phyloP scores from a whole-genome alignment of 1,284 basidiomycete genomes.

The Entoloma clypeatum region DNA sequence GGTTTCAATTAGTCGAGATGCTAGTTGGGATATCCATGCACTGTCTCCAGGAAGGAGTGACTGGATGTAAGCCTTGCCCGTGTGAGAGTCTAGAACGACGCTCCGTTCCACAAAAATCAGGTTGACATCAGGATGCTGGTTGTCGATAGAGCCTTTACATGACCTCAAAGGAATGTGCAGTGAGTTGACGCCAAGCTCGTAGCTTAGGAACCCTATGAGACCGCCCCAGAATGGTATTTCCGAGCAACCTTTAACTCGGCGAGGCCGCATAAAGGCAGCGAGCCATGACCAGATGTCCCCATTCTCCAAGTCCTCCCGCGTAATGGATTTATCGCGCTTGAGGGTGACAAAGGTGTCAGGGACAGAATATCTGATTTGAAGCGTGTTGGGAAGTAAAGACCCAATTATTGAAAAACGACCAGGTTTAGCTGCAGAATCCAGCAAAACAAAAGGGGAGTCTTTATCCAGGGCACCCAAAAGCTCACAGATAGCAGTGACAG shows the following conservation, averaged over 20 bases:
- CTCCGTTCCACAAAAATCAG: slow-evolving; percentile 74
- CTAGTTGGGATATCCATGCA: slow-evolving; percentile 50
- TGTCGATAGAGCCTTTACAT: slow-evolving; percentile 12
- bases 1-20: slow-evolving; percentile 24
- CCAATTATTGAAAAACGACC: slow-evolving; percentile 73
- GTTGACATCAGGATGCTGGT: slow-evolving; percentile 63
- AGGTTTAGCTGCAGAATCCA: slow-evolving; percentile 71
- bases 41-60: slow-evolving; percentile 57
- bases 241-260: slow-evolving; percentile 42
- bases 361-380: slow-evolving; percentile 56
- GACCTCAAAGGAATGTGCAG: slow-evolving; percentile 38
- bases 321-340: slow-evolving; percentile 27
- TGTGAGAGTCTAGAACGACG: slow-evolving; percentile 57
- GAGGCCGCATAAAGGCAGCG: slow-evolving; percentile 56
- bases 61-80: slow-evolving; percentile 54
- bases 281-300: slow-evolving; percentile 71
- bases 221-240: slow-evolving; percentile 78
- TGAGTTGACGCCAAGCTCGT: slow-evolving; percentile 66
- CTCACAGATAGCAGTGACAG: slow-evolving; percentile 51
- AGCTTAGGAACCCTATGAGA: slow-evolving; percentile 66
- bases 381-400: slow-evolving; percentile 46
- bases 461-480: slow-evolving; percentile 55
- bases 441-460: slow-evolving; percentile 58
- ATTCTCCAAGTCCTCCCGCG: slow-evolving; percentile 35
- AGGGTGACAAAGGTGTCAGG: slow-evolving; percentile 47